Conservation (phyloP, 208 protist species). For the Wallacemonas collosoma region DNA sequence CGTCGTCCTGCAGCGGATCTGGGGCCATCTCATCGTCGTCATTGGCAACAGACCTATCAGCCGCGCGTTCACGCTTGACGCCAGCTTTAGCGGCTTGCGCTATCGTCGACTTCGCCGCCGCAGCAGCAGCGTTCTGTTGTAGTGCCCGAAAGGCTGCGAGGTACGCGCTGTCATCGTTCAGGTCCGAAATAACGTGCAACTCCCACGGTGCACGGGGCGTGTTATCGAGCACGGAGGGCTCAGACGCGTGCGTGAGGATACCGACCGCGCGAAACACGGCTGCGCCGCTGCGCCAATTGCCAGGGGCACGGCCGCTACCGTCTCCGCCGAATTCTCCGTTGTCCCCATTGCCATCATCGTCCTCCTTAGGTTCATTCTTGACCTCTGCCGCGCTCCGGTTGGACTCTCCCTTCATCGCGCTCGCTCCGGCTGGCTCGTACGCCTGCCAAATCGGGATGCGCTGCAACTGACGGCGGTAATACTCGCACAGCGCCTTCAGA, state of each 20-base stretch:
- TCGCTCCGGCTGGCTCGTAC: not conserved
- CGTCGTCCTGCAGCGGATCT: constrained; percentile 1
- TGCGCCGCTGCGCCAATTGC: not conserved
- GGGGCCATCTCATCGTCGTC: constrained; percentile 6
- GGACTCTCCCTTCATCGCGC: constrained; percentile 16
- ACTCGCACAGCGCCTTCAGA: constrained; percentile 35
- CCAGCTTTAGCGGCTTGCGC: not conserved
- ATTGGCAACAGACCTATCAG: not conserved
- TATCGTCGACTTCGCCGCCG: not conserved
- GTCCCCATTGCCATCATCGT: not conserved
- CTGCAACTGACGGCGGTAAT: constrained; percentile 73
- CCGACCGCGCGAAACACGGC: constrained; percentile 51
- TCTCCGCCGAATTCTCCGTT: not conserved
- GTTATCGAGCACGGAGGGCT: constrained; percentile 30
- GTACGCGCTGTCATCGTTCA: constrained; percentile 68
- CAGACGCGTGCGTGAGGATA: constrained; percentile 76
- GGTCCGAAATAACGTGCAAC: constrained; percentile 70
- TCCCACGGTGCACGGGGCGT: constrained; percentile 76
- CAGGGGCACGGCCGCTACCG: not conserved
- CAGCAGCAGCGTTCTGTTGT: constrained; percentile 25
- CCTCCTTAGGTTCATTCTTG: not conserved
- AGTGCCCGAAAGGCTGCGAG: constrained; percentile 50
- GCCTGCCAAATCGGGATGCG: constrained; percentile 52
- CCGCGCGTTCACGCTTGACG: constrained; percentile 11
- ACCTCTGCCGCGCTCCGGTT: not conserved